Base-by-base conservation (phyloP, 345 rosid species). In the Lepidium aucheri region DNA sequence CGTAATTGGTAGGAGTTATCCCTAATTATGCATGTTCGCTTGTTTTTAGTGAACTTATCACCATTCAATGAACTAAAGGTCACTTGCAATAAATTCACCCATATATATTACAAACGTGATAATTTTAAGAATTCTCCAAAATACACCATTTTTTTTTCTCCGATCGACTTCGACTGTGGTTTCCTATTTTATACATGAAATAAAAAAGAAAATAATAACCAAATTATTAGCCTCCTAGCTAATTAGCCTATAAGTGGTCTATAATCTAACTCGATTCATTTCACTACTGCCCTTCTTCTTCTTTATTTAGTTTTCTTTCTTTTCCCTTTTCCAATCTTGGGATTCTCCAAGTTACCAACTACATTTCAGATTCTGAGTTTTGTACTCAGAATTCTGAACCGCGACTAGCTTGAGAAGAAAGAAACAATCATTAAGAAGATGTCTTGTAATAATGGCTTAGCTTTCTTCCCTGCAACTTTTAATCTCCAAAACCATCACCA, bases 361-460 rank as follows among this genome's bases (percentile, higher is more conserved):
- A 2, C 35, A 24, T 9, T 10, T 20, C 38, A 36, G 30, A 6
- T 14, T 52, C 50, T 39, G 16, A 5, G 2, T 59, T 49, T 16
- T 47, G 1, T 32, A 35, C 54, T 54, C 63, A 22, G 20, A 41
- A 9, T 1, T 8, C 24, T 28, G 28, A 39, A 61, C 68, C 8
- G 3, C 61, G 44, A 49, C 46, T 53, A 70, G 33, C 38, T 36
- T 15, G 41, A 40, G 45, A 38, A 57, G 53, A 40, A 49, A 49
- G 34, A 10, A 70, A 22, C 18, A 1, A 53, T 16, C 47, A 44
- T 12, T 26, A 20, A 20, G 14, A 51, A 15, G 36, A 87, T 88
- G 90, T 70, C 85, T 70, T 81, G 86, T 87, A 79, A 86, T 74
- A 85, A 88, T 81, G 85, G 81, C 77, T 88, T 93, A 90, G 87